phyloP scores from a whole-genome alignment of 345 rosid species.

The Pelargonium nanum region DNA sequence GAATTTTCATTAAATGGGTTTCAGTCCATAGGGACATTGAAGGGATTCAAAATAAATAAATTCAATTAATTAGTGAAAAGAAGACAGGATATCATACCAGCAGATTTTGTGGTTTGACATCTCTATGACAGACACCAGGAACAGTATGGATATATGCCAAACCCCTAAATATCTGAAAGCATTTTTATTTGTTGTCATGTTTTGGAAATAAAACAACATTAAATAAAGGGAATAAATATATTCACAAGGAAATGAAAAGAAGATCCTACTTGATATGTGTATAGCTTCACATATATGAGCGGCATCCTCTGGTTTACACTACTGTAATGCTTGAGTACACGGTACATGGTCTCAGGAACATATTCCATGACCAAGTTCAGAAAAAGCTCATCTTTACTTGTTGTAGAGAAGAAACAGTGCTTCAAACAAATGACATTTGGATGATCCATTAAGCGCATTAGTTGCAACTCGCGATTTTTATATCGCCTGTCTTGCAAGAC shows the following conservation, averaged over 20 bases:
- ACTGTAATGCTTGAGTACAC: conserved; percentile 42
- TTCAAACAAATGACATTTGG: conserved; percentile 46
- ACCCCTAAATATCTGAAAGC: conserved; percentile 68
- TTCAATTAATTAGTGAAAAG: not conserved
- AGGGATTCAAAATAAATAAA: not conserved
- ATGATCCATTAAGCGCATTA: conserved; percentile 53
- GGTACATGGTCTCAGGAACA: conserved; percentile 48
- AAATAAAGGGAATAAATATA: not conserved
- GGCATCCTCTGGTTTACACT: conserved; percentile 49
- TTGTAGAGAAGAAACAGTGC: conserved; percentile 53
- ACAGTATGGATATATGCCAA: conserved; percentile 73
- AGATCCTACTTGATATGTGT: conserved; percentile 40
- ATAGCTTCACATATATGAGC: conserved; percentile 47
- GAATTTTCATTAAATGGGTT: not conserved
- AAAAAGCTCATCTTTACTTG: conserved; percentile 47
- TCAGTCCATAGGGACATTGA: not conserved
- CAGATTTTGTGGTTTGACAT: conserved; percentile 88
- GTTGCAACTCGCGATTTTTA: conserved; percentile 53
- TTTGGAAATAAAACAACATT: conserved; percentile 1
- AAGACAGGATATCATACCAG: conserved; percentile 43
- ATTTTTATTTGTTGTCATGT: not conserved
- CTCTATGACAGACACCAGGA: conserved; percentile 84
- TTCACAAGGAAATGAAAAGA: not conserved
- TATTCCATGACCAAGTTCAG: conserved; percentile 50
- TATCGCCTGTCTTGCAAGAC: conserved; percentile 51